Evolutionary conservation across 331 rosid genomes (phyloP).

Genomic region (Telfairia occidentalis): DNA sequence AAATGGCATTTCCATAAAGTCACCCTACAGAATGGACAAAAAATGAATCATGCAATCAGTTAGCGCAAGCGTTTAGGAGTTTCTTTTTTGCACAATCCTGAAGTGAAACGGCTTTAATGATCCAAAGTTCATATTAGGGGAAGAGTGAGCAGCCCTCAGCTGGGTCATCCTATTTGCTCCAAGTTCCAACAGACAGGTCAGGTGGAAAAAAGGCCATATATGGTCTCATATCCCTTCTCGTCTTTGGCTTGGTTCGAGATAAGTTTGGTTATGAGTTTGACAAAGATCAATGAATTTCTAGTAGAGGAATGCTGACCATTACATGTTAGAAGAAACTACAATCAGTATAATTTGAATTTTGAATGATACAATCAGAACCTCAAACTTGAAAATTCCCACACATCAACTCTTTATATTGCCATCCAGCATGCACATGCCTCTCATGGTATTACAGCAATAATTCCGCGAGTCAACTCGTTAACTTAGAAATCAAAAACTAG

Average conservation of each 20-base stretch:
- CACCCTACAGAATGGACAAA: constrained; percentile 43
- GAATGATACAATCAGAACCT: not conserved
- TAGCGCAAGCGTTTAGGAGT: not conserved
- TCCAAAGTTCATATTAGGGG: not conserved
- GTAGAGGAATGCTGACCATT: not conserved
- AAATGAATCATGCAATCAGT: not conserved
- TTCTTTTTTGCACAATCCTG: not conserved
- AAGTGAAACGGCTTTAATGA: not conserved
- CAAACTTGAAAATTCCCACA: not conserved
- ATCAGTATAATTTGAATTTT: not conserved
- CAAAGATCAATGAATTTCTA: not conserved
- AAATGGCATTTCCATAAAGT: constrained; percentile 75
- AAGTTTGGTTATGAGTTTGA: not conserved
- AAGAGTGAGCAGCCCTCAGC: not conserved
- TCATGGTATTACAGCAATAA: not conserved
- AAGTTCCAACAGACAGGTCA: not conserved
- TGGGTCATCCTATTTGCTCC: not conserved
- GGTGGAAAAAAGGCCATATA: not conserved
- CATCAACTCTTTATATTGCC: not conserved
- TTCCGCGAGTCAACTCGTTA: not conserved
- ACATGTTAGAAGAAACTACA: not conserved
- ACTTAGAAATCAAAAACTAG: not conserved
- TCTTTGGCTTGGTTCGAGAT: not conserved
- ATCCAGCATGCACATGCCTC: not conserved
- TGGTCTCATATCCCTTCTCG: not conserved